Percentiles rank a stretch among this genome's conserved stretches.
Conservation (phyloP, 768 basidiomycete genomes). For the Rhodosporidiobolus sp. region DNA sequence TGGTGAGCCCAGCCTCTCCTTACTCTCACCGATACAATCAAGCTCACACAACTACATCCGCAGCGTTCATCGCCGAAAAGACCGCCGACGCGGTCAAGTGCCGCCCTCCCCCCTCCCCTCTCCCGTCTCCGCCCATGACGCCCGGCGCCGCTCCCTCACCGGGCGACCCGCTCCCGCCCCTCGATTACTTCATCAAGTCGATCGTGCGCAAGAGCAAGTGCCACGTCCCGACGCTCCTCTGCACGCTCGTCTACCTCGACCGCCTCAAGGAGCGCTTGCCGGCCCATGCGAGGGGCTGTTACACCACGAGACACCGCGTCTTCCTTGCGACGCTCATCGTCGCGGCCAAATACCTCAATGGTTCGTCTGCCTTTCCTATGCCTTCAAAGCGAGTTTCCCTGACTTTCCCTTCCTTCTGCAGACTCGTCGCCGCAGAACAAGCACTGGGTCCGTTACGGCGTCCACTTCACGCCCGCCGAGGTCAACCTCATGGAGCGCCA, state of each 20-base stretch:
- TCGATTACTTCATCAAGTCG: slow-evolving; percentile 76
- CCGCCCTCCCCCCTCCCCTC: slow-evolving; percentile 47
- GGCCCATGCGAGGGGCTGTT: slow-evolving; percentile 66
- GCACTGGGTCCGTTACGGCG: slow-evolving; percentile 77
- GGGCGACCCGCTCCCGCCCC: slow-evolving; percentile 54
- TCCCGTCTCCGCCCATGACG: slow-evolving; percentile 62
- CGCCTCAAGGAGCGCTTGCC: slow-evolving; percentile 75
- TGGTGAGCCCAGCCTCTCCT: slow-evolving; percentile 46
- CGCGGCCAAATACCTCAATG: slow-evolving; percentile 90
- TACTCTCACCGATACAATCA: background rate
- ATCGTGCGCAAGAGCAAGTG: slow-evolving; percentile 73
- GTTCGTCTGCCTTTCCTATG: background rate
- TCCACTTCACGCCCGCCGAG: slow-evolving; percentile 59
- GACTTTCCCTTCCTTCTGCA: background rate
- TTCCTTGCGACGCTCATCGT: slow-evolving; percentile 93
- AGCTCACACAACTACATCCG: background rate
- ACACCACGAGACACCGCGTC: slow-evolving; percentile 74
- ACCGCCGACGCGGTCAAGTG: slow-evolving; percentile 65
- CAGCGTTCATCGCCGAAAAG: slow-evolving; percentile 69
- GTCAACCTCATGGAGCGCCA: slow-evolving; percentile 96
- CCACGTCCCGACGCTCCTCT: slow-evolving; percentile 80
- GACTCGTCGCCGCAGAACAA: slow-evolving; percentile 72
- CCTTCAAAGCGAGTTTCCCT: background rate
- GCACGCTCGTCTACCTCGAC: slow-evolving; percentile 85
- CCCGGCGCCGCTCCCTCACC: slow-evolving; percentile 46